Conservation (phyloP, 129 eudicot genomes). For the Chrysanthemum seticuspe region DNA sequence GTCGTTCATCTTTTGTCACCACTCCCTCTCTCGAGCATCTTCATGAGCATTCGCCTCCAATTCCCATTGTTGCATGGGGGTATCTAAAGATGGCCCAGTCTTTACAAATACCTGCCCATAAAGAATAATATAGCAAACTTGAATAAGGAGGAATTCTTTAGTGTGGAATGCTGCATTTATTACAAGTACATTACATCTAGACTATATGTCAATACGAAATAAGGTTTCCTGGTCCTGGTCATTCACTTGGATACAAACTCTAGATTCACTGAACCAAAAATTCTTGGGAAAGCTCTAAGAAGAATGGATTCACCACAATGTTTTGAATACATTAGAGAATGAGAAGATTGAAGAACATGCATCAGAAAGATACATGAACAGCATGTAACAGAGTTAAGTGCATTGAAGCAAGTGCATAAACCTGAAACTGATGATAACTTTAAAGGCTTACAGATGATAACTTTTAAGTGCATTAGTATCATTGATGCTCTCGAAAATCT, state of each 20-base stretch:
- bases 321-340: no score
- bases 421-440: constrained; percentile 86
- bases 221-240: no score
- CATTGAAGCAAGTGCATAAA: constrained; percentile 28
- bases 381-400: neutral
- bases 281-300: no score
- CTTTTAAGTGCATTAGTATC: neutral
- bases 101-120: neutral
- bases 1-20: no score
- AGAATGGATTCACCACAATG: no score
- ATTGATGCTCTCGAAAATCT: constrained; percentile 9
- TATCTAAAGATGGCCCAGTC: constrained; percentile 7
- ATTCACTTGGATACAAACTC: no score
- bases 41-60: no score
- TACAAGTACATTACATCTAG: neutral
- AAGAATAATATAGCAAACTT: neutral
- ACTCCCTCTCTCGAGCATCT: no score
- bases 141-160: neutral
- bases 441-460: neutral
- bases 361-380: constrained; percentile 7
- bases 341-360: no score
- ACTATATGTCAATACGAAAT: neutral
- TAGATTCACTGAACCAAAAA: no score
- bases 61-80: neutral
- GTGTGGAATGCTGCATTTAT: neutral